Evolutionary conservation across 139 green algal species (phyloP).

Genomic region (Edaphochlamys debaryana): DNA sequence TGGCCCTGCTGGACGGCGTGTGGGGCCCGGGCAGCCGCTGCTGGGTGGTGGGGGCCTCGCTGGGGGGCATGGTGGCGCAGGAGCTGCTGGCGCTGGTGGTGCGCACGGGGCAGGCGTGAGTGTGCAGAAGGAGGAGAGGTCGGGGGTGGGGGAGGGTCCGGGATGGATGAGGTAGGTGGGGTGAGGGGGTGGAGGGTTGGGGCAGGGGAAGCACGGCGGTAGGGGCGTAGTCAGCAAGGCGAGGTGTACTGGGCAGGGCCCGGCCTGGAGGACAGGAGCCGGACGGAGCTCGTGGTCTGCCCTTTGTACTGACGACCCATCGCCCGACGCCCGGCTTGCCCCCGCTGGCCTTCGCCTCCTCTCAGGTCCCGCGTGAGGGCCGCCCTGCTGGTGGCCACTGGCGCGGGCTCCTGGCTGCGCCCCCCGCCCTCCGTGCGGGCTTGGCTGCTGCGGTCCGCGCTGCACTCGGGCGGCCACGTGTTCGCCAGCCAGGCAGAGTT

Average conservation of each 20-base stretch:
- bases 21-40: background rate
- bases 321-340: no score
- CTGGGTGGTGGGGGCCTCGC: background rate
- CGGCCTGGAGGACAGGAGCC: no score
- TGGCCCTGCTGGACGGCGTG: background rate
- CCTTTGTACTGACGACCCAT: no score
- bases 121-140: no score
- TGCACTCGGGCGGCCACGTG: background rate
- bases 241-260: no score
- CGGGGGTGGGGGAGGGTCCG: no score
- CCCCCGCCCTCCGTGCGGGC: background rate
- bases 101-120: background rate
- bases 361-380: background rate
- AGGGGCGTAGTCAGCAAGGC: no score
- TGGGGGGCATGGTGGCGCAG: conserved; percentile 24
- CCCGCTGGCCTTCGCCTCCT: background rate
- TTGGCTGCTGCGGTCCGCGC: background rate
- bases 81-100: conserved; percentile 11
- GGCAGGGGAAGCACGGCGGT: no score
- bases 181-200: no score
- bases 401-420: background rate
- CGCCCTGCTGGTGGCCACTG: background rate
- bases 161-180: no score
- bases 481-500: background rate
- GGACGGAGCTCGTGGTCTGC: no score